Base-by-base conservation (phyloP, 164 flowering plant species). In the Piper longum region DNA sequence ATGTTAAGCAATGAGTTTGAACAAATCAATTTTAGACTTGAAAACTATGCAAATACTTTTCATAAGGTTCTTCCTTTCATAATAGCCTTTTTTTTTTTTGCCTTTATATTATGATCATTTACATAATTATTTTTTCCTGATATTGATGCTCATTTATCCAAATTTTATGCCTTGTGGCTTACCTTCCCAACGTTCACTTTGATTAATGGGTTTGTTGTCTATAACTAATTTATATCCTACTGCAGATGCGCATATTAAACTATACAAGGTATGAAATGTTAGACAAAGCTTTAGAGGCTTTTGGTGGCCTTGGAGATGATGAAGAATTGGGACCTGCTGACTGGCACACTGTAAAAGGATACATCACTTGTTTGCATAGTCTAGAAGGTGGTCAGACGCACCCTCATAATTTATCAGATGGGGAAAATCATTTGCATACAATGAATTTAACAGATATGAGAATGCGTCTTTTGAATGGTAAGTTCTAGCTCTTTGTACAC, bases 311-410 rank as follows among this genome's bases (percentile, higher is more conserved):
- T 70, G 91, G 89, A 63, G 98, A 92, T 66, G 98, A 92, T 79
- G 96, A 92, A 72, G 98, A 92, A 67, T 74, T 92, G 39, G 98
- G 98, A 67, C 98, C 98, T 66, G 83, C 82, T 64, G 96, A 92
- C 68, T 92, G 96, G 98, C 80, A 80, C n/a, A 85, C 96, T 16
- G 96, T 92, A 59, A 83, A 83, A 74, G 80, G 76, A 76, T 83
- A 89, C 71, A 85, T 92, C 70, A 41, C 83, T 58, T 73, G 89
- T 83, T 73, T 92, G 66, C 74, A 77, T 76, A 68, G 79, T 57
- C 60, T 81, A 62, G 90, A 85, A 48, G 91, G 79, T 62, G 84
- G 55, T 43, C 75, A 58, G 43, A 70, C 71, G 56, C 89, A 85
- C 69, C 93, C 95, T 55, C 91, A 87, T 71, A 54, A 52, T 69